Evolutionary conservation across 345 rosid species (phyloP), one percentile per base, ranked within the genome.

Genomic region (Bretschneidera sinensis): DNA sequence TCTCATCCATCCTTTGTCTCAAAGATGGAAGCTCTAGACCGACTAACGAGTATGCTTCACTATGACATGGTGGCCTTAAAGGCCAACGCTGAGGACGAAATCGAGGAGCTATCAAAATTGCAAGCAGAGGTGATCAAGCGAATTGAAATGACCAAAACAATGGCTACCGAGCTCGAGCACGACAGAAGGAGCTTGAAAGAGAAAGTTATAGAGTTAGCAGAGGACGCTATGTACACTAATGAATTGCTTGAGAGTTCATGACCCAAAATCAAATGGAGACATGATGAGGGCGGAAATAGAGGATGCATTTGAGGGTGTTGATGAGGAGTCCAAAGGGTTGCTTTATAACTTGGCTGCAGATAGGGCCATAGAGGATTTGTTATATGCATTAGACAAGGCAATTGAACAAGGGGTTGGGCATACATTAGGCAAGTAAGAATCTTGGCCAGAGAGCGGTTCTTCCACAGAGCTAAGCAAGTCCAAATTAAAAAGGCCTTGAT

Each of bases 381-480:
- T 81, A 28, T 65, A 66, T 59, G 75, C 55, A 14, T 24, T 90
- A 68, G 95, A 85, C 47, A 66, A 66, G 77, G 95, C 81, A 19
- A 35, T 71, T 19, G 83, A 65, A 56, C 51, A 18, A 11, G 81
- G 79, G 25, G 70, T 34, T 22, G 51, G 83, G 70, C 35, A 5
- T 90, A 90, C 51, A 47, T 87, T 6, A 87, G 17, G 72, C 84
- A 76, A 51, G 81, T 89, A 10, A 80, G 97, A 64, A 65, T 21
- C 7, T 70, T 87, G 82, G 78, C 77, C 0, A 89, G 95, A 71
- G 95, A 85, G 65, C 92, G 85, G 55, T 89, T 78, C 55, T 25
- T 24, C 9, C 57, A n/a, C 60, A 77, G 79, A 54, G 66, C n/a
- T n/a, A n/a, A n/a, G n/a, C n/a, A n/a, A n/a, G n/a, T n/a, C n/a